A percentile compares a stretch with the other conserved stretches of the same genome.
These are phyloP conservation scores for Secale cereale DNA, from an alignment of 176 grass and related monocot genomes.

Conservation along the genomic window DNA sequence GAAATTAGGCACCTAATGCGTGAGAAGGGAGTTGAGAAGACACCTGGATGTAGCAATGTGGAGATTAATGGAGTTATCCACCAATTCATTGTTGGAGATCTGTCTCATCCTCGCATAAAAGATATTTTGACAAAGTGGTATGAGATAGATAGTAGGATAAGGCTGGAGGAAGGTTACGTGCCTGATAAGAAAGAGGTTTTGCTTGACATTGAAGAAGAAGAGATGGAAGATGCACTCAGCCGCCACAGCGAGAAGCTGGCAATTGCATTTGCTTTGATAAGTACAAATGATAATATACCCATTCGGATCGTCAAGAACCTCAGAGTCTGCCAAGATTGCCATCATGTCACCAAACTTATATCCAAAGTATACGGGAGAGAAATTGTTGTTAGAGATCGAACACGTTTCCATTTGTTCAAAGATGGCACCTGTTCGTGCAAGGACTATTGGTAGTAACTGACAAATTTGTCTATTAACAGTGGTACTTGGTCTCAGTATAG, in stretches of 20 bases:
- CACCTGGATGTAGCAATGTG: slow-evolving; percentile 47
- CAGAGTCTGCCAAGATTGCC: slow-evolving; percentile 53
- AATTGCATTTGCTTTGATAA: slow-evolving; percentile 28
- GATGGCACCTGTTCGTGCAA: slow-evolving; percentile 42
- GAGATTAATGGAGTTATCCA: slow-evolving; percentile 54
- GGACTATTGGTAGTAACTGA: slow-evolving; percentile 42
- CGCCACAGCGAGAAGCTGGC: slow-evolving; percentile 47
- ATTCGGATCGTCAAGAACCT: slow-evolving; percentile 56
- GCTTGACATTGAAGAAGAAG: slow-evolving; percentile 54
- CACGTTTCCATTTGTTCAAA: slow-evolving; percentile 57
- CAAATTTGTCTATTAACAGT: too few relatives aligned
- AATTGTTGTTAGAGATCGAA: slow-evolving; percentile 54
- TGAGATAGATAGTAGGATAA: slow-evolving; percentile 47
- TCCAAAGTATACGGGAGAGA: slow-evolving; percentile 56
- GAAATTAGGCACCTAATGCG: slow-evolving; percentile 44
- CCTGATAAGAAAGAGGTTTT: slow-evolving; percentile 53
- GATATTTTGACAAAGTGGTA: slow-evolving; percentile 51
- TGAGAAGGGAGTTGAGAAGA: slow-evolving; percentile 49
- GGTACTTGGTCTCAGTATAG: too few relatives aligned
- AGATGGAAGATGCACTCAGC: slow-evolving; percentile 44
- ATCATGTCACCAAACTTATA: slow-evolving; percentile 59
- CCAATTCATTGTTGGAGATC: slow-evolving; percentile 55
- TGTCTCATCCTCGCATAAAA: slow-evolving; percentile 47
- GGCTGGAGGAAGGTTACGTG: slow-evolving; percentile 44
- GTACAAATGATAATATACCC: slow-evolving; percentile 21